Base-by-base conservation (phyloP, 129 eudicot species). In the Gnaphalium uliginosum region DNA sequence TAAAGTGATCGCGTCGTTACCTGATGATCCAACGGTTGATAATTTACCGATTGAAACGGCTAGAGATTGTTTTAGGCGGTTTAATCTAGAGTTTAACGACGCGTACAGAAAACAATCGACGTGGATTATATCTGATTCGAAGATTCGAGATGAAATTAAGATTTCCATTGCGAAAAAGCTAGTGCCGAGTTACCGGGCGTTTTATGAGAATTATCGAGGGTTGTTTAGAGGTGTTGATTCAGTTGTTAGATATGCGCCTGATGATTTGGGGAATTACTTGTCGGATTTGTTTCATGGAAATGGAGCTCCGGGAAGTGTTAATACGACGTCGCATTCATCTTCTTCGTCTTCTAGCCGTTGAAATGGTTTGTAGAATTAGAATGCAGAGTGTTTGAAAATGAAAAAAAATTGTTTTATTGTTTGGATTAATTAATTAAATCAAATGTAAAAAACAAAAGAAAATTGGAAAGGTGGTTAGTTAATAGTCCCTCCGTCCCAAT, bases 201-300 rank as follows among this genome's bases (percentile, higher is more conserved):
- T 91, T 19, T 95, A 89, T 76, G 82, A 85, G 1, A 77, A 50
- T 61, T 81, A 83, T 10, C 69, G 93, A 24, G 83, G 48, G 2
- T 56, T 18, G 14, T 77, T 78, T 22, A 24, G 60, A 21, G 97
- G 92, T 6, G 46, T 53, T 6, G 89, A 83, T 66, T 35, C 96
- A 0, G 83, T 87, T 41, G 90, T 91, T 58, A 87, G 85, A 85
- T 95, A 58, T 79, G 89, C 92, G 48, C 99, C 99, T 0, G 92
- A 86, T 1, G 97, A 95, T 83, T 71, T 91, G 81, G 83, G 69
- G 1, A 95, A 95, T 81, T 87, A 86, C 68, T 76, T 95, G 74
- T 88, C 89, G 26, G 96, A 93, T 69, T 73, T 93, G 71, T 87
- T 88, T 66, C 78, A 77, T 3, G 88, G 87, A 1, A 66, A 53